phyloP scores from a whole-genome alignment of 1,284 basidiomycete species.

The Veloporphyrellus conicus region DNA sequence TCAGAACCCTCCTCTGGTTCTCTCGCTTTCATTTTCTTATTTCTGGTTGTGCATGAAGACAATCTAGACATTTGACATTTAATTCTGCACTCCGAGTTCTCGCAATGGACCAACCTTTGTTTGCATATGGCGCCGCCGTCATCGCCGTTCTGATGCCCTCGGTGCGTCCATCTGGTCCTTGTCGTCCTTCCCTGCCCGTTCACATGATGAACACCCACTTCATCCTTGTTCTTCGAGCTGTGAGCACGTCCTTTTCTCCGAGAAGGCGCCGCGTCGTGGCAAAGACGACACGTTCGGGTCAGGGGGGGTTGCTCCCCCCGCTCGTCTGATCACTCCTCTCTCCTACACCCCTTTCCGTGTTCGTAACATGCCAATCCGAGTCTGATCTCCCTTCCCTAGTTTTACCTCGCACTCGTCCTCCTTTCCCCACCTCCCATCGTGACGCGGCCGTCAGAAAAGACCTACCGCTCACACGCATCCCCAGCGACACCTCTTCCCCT shows the following conservation, averaged over 20 bases:
- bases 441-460: constrained; percentile 61
- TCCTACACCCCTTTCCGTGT: too few species aligned
- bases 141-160: constrained; percentile 23
- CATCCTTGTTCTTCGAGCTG: constrained; percentile 89
- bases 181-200: background rate
- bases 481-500: constrained; percentile 49
- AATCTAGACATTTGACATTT: background rate
- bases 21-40: background rate
- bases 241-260: constrained; percentile 48
- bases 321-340: constrained; percentile 25
- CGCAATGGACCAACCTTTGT: constrained; percentile 27
- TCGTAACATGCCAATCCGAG: too few species aligned
- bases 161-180: constrained; percentile 18
- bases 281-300: constrained; percentile 60
- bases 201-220: constrained; percentile 60
- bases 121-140: constrained; percentile 18
- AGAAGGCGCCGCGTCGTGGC: constrained; percentile 48
- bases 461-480: constrained; percentile 53
- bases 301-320: constrained; percentile 33
- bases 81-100: too few species aligned
- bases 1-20: background rate
- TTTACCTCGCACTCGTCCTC: constrained; percentile 58
- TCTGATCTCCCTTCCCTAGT: constrained; percentile 38
- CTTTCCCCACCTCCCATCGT: constrained; percentile 66
- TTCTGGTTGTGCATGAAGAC: constrained; percentile 11